Evolutionary conservation across 768 basidiomycete species (phyloP).

Genomic region (Leccinum subtestaceum): DNA sequence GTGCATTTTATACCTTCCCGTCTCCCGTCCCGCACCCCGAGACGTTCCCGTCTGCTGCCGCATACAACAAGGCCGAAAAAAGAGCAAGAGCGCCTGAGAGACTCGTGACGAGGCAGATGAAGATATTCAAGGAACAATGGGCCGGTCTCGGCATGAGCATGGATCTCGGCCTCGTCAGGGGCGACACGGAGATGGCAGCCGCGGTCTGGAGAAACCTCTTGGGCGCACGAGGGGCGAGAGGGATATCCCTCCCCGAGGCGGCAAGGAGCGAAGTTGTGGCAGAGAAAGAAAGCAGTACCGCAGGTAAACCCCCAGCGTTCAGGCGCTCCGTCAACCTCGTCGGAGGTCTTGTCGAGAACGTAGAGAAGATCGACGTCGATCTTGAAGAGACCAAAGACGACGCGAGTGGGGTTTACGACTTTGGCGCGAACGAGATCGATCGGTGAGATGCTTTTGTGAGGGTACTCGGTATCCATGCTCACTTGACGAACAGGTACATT

Average conservation of each 20-base stretch:
- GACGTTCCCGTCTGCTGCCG: slow-evolving; percentile 28
- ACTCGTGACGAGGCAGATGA: slow-evolving; percentile 84
- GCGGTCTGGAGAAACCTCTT: slow-evolving; percentile 92
- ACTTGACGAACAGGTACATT: slow-evolving; percentile 56
- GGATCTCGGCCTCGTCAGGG: slow-evolving; percentile 71
- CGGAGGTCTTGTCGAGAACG: slow-evolving; percentile 60
- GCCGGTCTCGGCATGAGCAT: slow-evolving; percentile 75
- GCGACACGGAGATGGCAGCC: slow-evolving; percentile 81
- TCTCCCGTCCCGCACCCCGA: slow-evolving; percentile 24
- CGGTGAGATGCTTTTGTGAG: slow-evolving; percentile 18
- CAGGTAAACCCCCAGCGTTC: slow-evolving; percentile 31
- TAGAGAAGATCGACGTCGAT: slow-evolving; percentile 54
- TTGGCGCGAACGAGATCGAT: slow-evolving; percentile 47
- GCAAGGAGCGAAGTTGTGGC: not conserved
- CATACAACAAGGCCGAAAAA: slow-evolving; percentile 29
- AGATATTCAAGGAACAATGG: slow-evolving; percentile 90
- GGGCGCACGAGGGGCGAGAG: slow-evolving; percentile 76
- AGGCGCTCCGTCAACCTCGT: slow-evolving; percentile 69
- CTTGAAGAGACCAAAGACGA: slow-evolving; percentile 63
- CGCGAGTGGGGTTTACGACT: slow-evolving; percentile 71
- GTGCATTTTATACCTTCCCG: slow-evolving; percentile 27
- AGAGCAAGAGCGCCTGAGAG: slow-evolving; percentile 64
- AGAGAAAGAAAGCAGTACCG: not conserved
- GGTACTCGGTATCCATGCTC: not conserved
- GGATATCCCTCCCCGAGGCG: slow-evolving; percentile 44